Evolutionary conservation across 805 yeast genomes (phyloP).

Genomic region (Schizosaccharomyces japonicus): DNA sequence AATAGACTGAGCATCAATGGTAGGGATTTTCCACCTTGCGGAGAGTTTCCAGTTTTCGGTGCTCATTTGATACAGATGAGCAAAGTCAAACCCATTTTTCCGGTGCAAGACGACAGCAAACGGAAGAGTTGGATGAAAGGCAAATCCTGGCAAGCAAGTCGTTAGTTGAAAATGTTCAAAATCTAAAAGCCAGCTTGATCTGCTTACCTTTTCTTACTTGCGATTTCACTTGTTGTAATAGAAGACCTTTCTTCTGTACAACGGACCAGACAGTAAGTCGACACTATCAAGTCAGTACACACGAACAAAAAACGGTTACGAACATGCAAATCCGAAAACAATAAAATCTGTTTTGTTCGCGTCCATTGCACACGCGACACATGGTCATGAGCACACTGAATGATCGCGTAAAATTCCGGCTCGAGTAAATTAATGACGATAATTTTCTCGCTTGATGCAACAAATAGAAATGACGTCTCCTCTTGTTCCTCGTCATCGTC

Average conservation of each 20-base stretch:
- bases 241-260: not conserved
- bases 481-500: not conserved
- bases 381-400: not conserved
- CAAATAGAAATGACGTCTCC: no score
- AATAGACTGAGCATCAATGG: not conserved
- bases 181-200: not conserved
- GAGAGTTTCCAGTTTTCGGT: not conserved
- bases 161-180: not conserved
- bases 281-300: not conserved
- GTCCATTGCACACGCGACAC: not conserved
- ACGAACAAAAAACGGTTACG: not conserved
- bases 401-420: not conserved
- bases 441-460: not conserved
- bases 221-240: not conserved
- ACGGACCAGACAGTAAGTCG: not conserved
- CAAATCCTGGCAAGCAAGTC: not conserved
- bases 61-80: not conserved
- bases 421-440: not conserved
- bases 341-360: not conserved
- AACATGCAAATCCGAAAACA: not conserved
- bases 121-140: not conserved
- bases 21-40: not conserved
- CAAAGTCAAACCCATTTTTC: not conserved
- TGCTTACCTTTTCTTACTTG: not conserved
- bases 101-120: not conserved